A percentile compares a stretch with the other conserved stretches of the same genome.
phyloP scores from a whole-genome alignment of 805 yeast species.

The Pichia paraexigua region DNA sequence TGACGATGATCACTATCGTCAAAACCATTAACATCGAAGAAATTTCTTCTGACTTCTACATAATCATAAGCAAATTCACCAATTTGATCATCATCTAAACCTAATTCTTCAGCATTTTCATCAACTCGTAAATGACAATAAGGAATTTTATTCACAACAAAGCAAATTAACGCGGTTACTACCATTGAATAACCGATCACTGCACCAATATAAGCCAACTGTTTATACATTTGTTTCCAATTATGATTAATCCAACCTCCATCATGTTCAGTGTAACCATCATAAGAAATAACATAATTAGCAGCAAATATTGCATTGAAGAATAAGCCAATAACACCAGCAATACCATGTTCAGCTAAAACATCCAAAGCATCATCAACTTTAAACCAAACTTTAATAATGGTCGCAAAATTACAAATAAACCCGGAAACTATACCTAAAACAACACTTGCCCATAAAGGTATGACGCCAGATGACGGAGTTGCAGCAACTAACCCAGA shows the following conservation, averaged over 20 bases:
- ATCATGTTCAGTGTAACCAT: conserved; percentile 70
- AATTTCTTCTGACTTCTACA: conserved; percentile 93
- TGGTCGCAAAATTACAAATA: conserved; percentile 84
- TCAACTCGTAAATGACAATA: conserved; percentile 72
- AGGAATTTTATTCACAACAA: conserved; percentile 68
- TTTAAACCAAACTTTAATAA: conserved; percentile 67
- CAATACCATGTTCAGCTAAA: conserved; percentile 97
- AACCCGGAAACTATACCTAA: conserved; percentile 76
- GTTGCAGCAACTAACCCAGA: conserved; percentile 97
- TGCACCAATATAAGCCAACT: conserved; percentile 75
- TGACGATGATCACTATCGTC: not conserved
- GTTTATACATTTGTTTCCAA: conserved; percentile 87
- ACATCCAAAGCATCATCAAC: conserved; percentile 94
- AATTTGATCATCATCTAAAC: conserved; percentile 93
- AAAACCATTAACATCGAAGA: conserved; percentile 36
- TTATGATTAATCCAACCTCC: conserved; percentile 94
- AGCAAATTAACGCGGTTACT: conserved; percentile 71
- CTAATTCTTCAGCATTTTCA: conserved; percentile 79
- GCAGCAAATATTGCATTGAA: conserved; percentile 87
- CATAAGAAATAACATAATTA: conserved; percentile 82
- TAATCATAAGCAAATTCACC: conserved; percentile 99
- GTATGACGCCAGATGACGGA: conserved; percentile 86
- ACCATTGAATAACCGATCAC: conserved; percentile 65
- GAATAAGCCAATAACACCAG: conserved; percentile 85
- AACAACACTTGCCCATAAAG: conserved; percentile 84